Base-by-base conservation (phyloP, 805 yeast genomes). In the Wickerhamomyces rabaulensis region DNA sequence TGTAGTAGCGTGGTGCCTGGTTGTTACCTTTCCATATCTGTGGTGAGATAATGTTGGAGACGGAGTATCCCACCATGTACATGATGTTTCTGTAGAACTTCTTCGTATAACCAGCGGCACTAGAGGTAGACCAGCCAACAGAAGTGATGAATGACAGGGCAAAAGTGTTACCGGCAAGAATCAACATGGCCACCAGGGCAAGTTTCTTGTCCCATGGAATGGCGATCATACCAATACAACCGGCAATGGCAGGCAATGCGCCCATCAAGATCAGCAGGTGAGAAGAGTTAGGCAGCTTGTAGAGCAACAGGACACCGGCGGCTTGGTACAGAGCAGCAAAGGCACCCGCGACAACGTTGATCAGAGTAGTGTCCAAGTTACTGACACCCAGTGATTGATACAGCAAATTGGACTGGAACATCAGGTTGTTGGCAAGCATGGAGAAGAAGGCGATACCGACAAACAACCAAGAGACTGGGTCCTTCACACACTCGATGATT, bases 301-400 rank as follows among this genome's bases (percentile, higher is more conserved):
- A 26, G 74, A 49, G 12, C 66, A 42, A 16, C 57, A 50, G 2
- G 76, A 68, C 1, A 74, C 69, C 29, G 70, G 42, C 4, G n/a
- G n/a, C n/a, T n/a, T n/a, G n/a, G n/a, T n/a, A n/a, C 75, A 50
- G 49, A 71, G 62, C 48, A 68, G 71, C 50, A 68, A 77, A 1
- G 79, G 79, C 52, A 78, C 75, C 37, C 74, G 64, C 0, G 81
- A 82, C 39, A 75, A 81, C 12, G 77, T 68, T 5, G 78, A 80
- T 37, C 78, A 63, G 0, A 81, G 77, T 1, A 82, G 68, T 49
- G 67, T 70, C 54, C 75, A 62, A 48, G 64, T 70, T 21, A 27
- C 66, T 63, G 27, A 71, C 71, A 56, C 77, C 77, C 56, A 79
- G 66, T 43, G 68, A 68, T 31, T 64, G 69, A 48, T 69, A 79